A percentile compares a stretch with the other conserved stretches of the same genome.
Conservation (phyloP, 1,139 yeast species). For the Candida smagusa region DNA sequence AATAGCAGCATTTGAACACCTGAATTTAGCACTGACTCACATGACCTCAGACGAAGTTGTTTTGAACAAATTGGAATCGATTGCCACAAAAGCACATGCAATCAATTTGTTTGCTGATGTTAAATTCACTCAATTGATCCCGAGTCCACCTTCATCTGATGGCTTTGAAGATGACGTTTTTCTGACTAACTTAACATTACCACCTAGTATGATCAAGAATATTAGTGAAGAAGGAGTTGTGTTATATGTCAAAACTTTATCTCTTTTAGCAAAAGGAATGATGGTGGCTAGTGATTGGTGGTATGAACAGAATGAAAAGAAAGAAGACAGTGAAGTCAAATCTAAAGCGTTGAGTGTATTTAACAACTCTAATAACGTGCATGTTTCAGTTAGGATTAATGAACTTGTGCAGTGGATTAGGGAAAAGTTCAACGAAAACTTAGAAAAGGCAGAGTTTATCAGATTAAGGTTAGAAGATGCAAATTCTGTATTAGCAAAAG, state of each 20-base stretch:
- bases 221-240: conserved; percentile 87
- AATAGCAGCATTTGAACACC: conserved; percentile 10
- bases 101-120: conserved; percentile 87
- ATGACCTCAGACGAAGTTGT: conserved; percentile 35
- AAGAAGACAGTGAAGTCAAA: conserved; percentile 16
- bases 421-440: conserved; percentile 80
- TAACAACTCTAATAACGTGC: conserved; percentile 10
- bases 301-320: conserved; percentile 46
- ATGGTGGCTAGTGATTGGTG: conserved; percentile 85
- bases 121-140: conserved; percentile 79
- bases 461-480: conserved; percentile 55
- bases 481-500: conserved; percentile 22
- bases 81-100: conserved; percentile 89
- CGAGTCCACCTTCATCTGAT: conserved; percentile 64
- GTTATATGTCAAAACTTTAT: conserved; percentile 76
- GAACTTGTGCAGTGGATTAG: conserved; percentile 91
- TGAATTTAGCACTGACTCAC: conserved; percentile 8
- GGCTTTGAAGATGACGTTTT: conserved; percentile 38
- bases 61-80: conserved; percentile 57
- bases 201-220: conserved; percentile 55
- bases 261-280: conserved; percentile 84
- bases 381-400: conserved; percentile 50
- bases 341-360: background rate
- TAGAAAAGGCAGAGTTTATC: conserved; percentile 83
- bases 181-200: conserved; percentile 44